Percentiles rank a stretch among this genome's conserved stretches.
These are phyloP conservation scores for Metarhizium sp. DNA, from an alignment of 2,329 filamentous ascomycete genomes.

Conservation along the genomic window DNA sequence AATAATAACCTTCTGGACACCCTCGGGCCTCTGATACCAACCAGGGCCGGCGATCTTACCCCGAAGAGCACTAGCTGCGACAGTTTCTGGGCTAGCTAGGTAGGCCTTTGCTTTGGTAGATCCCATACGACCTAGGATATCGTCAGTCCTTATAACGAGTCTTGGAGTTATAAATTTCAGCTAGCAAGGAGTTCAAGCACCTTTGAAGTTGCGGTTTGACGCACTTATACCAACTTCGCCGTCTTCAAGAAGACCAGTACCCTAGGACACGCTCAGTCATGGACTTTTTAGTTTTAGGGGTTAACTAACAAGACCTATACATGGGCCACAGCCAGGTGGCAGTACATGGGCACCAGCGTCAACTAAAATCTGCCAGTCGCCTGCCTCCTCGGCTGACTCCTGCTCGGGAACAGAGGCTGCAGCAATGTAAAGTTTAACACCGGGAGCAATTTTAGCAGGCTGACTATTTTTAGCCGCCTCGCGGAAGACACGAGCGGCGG, in stretches of 20 bases:
- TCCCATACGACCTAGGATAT: no score
- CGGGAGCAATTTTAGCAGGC: constrained; percentile 60
- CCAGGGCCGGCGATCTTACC: constrained; percentile 69
- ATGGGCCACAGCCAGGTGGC: constrained; percentile 70
- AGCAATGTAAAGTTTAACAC: constrained; percentile 82
- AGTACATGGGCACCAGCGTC: constrained; percentile 36
- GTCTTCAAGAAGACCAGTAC: constrained; percentile 64
- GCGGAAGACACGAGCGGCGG: constrained; percentile 62
- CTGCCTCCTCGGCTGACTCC: constrained; percentile 62
- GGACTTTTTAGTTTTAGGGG: no score
- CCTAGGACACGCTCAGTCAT: constrained; percentile 18
- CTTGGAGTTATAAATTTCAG: no score
- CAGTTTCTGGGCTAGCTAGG: constrained; percentile 65
- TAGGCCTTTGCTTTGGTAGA: constrained; percentile 58
- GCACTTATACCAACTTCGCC: constrained; percentile 84
- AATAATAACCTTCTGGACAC: constrained; percentile 55
- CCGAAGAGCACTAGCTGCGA: constrained; percentile 78
- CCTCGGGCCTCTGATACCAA: constrained; percentile 64
- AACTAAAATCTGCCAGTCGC: constrained; percentile 77
- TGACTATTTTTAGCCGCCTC: constrained; percentile 52
- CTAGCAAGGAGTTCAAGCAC: constrained; percentile 19
- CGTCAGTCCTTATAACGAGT: no score
- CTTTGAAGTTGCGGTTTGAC: constrained; percentile 85
- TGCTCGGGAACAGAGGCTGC: constrained; percentile 78
- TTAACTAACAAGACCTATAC: constrained; percentile 58